Conservation (phyloP, 2,329 filamentous ascomycete genomes). For the Bertia moriformis region DNA sequence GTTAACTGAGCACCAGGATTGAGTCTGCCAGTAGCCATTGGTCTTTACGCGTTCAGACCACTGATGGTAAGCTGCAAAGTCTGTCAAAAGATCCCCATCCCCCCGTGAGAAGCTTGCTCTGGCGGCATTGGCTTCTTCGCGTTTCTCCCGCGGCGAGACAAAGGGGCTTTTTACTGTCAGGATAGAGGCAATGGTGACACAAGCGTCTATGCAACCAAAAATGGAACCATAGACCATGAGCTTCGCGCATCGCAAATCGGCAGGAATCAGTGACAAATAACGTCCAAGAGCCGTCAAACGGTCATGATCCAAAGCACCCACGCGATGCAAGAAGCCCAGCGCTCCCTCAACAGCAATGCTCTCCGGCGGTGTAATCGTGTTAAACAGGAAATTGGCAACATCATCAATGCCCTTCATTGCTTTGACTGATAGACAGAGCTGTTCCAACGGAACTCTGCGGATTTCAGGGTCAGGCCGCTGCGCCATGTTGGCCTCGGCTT, state of each 20-base stretch:
- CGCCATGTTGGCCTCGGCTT: conserved; percentile 53
- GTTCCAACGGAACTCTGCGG: conserved; percentile 55
- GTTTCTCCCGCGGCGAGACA: conserved; percentile 49
- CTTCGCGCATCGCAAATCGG: conserved; percentile 57
- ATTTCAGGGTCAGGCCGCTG: conserved; percentile 60
- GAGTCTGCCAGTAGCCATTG: conserved; percentile 28
- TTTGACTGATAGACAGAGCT: conserved; percentile 59
- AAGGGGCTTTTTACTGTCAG: conserved; percentile 57
- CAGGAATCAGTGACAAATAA: conserved; percentile 59
- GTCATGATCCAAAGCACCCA: conserved; percentile 52
- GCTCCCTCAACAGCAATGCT: conserved; percentile 54
- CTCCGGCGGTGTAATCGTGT: conserved; percentile 56
- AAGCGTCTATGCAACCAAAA: conserved; percentile 58
- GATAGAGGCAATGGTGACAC: conserved; percentile 55
- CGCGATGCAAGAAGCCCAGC: conserved; percentile 42
- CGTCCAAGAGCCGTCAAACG: conserved; percentile 55
- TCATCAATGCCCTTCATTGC: conserved; percentile 53
- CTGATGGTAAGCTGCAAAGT: conserved; percentile 49
- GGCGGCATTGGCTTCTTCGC: conserved; percentile 50
- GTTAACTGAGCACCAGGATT: conserved; percentile 50
- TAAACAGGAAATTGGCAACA: conserved; percentile 49
- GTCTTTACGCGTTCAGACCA: conserved; percentile 36
- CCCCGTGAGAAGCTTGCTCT: conserved; percentile 41
- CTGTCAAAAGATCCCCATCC: conserved; percentile 55
- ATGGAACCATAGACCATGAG: conserved; percentile 59